A percentile compares a stretch with the other conserved stretches of the same genome.
Evolutionary conservation across 1,284 basidiomycete genomes (phyloP).

Genomic region (Ceratorhiza oryzae-sativae): DNA sequence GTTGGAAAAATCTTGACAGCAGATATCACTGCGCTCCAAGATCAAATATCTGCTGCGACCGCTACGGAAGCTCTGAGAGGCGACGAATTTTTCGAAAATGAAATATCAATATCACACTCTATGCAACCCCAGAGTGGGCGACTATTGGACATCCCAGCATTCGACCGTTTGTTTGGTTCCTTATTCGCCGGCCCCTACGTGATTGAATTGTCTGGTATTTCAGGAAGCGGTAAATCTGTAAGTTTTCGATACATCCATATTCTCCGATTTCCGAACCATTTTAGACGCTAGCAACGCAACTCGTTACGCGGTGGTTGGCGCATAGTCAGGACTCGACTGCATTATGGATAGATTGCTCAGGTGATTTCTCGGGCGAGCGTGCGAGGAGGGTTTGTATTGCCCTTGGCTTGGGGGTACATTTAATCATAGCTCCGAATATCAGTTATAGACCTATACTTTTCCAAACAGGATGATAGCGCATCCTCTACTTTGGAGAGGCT

Average conservation of each 20-base stretch:
- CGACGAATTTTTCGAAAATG: conserved; percentile 52
- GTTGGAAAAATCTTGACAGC: conserved; percentile 48
- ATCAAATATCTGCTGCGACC: conserved; percentile 55
- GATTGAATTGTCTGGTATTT: conserved; percentile 70
- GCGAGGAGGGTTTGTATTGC: conserved; percentile 55
- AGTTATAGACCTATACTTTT: neutral
- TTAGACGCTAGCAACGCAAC: conserved; percentile 65
- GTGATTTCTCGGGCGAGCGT: conserved; percentile 66
- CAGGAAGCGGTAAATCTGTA: conserved; percentile 70
- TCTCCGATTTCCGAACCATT: neutral
- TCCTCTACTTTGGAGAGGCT: conserved; percentile 51
- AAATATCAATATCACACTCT: conserved; percentile 46
- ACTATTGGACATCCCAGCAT: conserved; percentile 54
- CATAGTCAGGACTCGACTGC: conserved; percentile 52
- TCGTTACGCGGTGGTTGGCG: conserved; percentile 61
- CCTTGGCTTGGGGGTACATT: conserved; percentile 51
- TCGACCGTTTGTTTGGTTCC: conserved; percentile 62
- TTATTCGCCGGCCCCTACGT: conserved; percentile 56
- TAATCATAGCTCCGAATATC: too few species aligned
- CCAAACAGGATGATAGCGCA: neutral
- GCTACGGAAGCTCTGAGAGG: conserved; percentile 57
- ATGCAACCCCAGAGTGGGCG: conserved; percentile 40
- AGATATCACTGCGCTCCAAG: conserved; percentile 57
- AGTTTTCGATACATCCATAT: conserved; percentile 44
- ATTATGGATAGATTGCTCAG: conserved; percentile 74